Evolutionary conservation across 2,329 filamentous ascomycete genomes (phyloP).

Genomic region (Sporothrix inflata): DNA sequence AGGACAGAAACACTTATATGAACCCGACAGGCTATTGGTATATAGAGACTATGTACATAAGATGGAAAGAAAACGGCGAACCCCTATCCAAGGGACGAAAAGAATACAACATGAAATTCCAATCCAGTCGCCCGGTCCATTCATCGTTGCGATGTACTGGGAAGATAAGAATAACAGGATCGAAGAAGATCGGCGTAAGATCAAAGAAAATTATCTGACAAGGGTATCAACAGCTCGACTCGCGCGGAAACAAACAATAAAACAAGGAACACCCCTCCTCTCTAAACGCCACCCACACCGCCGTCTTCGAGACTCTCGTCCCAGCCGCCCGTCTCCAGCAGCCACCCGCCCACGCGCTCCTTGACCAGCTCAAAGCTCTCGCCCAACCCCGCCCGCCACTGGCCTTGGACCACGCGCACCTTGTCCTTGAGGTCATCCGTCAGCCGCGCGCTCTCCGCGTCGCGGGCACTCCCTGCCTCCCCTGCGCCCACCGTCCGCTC

Average conservation of each 20-base stretch:
- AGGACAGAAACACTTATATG: too few species aligned
- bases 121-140: conserved; percentile 6
- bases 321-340: conserved; percentile 82
- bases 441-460: conserved; percentile 59
- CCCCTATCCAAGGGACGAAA: background rate
- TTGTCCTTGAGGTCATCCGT: conserved; percentile 92
- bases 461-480: conserved; percentile 50
- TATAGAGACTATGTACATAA: conserved; percentile 16
- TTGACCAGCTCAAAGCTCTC: conserved; percentile 74
- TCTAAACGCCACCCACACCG: conserved; percentile 52
- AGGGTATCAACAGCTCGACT: conserved; percentile 36
- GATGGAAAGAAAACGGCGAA: background rate
- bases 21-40: background rate
- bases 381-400: conserved; percentile 88
- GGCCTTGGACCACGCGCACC: conserved; percentile 84
- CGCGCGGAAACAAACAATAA: background rate
- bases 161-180: background rate
- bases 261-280: background rate
- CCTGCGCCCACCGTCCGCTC: conserved; percentile 39
- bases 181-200: background rate
- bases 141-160: background rate
- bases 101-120: too few species aligned
- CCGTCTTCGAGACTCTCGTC: conserved; percentile 72
- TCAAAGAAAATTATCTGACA: background rate
- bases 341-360: conserved; percentile 71